A percentile compares a stretch with the other conserved stretches of the same genome.
Conservation (phyloP, 768 basidiomycete genomes). For the Boletus rex-veris region DNA sequence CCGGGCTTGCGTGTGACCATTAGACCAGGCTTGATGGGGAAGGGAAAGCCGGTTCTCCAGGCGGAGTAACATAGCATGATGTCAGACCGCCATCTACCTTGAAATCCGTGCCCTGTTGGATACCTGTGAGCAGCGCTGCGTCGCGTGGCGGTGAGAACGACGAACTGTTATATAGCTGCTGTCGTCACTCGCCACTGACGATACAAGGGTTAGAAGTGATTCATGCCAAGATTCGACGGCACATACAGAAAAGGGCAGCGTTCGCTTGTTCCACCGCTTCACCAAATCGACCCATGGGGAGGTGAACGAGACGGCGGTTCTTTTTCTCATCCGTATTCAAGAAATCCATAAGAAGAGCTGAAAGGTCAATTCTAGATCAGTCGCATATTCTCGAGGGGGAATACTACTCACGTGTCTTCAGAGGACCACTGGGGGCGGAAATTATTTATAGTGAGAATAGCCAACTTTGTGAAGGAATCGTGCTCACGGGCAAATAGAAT, state of each 20-base stretch:
- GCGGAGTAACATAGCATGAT: conserved; percentile 87
- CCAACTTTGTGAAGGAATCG: neutral
- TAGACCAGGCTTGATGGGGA: conserved; percentile 66
- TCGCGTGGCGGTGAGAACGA: conserved; percentile 7
- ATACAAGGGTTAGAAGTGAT: conserved; percentile 3
- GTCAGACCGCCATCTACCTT: conserved; percentile 93
- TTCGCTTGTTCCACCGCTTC: conserved; percentile 95
- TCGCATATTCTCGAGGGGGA: neutral
- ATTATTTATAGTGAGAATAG: neutral
- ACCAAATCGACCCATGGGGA: conserved; percentile 97
- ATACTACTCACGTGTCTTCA: conserved; percentile 80
- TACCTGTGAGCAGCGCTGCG: conserved; percentile 2
- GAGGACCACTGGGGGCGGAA: conserved; percentile 64
- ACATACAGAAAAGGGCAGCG: conserved; percentile 88
- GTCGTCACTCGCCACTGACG: conserved; percentile 84
- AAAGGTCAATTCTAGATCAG: neutral
- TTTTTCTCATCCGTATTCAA: conserved; percentile 94
- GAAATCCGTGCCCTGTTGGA: conserved; percentile 78
- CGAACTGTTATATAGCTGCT: conserved; percentile 93
- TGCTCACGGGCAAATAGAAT: conserved; percentile 92
- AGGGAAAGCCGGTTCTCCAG: conserved; percentile 68
- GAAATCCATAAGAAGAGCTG: conserved; percentile 97
- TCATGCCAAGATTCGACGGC: neutral
- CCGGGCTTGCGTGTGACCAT: neutral
- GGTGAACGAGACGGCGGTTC: conserved; percentile 82